Conservation (phyloP, 2,329 filamentous ascomycete species). For the Ilyonectria robusta region DNA sequence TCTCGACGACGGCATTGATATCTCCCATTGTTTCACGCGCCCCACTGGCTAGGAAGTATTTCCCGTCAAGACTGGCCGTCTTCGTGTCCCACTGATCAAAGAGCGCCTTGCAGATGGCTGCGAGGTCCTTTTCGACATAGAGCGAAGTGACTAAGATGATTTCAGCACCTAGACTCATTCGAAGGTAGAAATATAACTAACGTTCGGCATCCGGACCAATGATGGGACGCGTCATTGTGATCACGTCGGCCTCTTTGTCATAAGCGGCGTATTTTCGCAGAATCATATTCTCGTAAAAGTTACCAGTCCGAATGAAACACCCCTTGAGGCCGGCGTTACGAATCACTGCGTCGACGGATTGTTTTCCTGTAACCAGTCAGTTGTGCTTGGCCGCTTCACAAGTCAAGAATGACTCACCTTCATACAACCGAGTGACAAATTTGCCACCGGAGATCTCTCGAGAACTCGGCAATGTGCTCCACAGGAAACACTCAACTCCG, state of each 20-base stretch:
- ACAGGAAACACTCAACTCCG: slow-evolving; percentile 30
- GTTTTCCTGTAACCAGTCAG: slow-evolving; percentile 15
- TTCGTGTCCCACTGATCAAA: slow-evolving; percentile 33
- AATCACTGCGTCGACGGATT: slow-evolving; percentile 33
- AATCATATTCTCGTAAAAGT: slow-evolving; percentile 37
- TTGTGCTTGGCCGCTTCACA: background rate
- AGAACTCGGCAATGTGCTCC: slow-evolving; percentile 34
- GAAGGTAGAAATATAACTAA: background rate
- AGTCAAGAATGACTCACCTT: background rate
- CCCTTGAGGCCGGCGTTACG: slow-evolving; percentile 32
- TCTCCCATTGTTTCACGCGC: slow-evolving; percentile 34
- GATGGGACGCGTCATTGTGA: slow-evolving; percentile 34
- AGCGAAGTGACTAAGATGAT: slow-evolving; percentile 26
- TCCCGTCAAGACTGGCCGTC: slow-evolving; percentile 20
- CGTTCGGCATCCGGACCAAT: slow-evolving; percentile 33
- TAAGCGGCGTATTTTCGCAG: slow-evolving; percentile 33
- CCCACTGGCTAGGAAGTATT: slow-evolving; percentile 31
- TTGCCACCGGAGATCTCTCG: slow-evolving; percentile 33
- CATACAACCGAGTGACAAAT: slow-evolving; percentile 32
- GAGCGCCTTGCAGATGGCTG: slow-evolving; percentile 26
- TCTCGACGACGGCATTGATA: slow-evolving; percentile 29
- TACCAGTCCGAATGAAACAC: slow-evolving; percentile 30
- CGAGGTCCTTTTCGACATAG: slow-evolving; percentile 34
- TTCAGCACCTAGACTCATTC: background rate
- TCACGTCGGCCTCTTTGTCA: slow-evolving; percentile 23